Base-by-base conservation (phyloP, 2,329 filamentous ascomycete species). In the Penicillium sp. region DNA sequence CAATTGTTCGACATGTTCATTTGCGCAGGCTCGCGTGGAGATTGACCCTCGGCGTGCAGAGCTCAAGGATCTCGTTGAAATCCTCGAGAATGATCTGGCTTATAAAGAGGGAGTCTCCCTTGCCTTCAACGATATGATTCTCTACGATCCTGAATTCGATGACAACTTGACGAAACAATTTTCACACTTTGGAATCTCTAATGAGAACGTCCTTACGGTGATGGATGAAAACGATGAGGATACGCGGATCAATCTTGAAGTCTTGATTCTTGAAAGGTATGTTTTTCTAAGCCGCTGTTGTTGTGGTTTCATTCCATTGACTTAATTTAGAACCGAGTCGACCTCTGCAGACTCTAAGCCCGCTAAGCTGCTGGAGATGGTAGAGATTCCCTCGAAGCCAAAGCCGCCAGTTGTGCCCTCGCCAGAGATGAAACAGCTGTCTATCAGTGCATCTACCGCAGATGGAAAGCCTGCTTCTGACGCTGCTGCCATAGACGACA, bases 81-180 rank as follows among this genome's bases (percentile, higher is more conserved):
- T 96, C 40, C 76, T 97, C 43, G 85, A 84, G 59, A 62, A 77
- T 4, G 80, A 90, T 59, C 77, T 97, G 2, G 87, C 87, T 3
- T 97, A 94, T 67, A 85, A 86, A 5, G 86, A 92, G 54, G 92
- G 96, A 48, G 84, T 97, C 59, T 88, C 87, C 3, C 77, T 97
- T 54, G 88, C 83, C 67, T 91, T 84, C 53, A 87, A 91, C n/a
- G n/a, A n/a, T n/a, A n/a, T n/a, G n/a, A n/a, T n/a, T n/a, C n/a
- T n/a, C n/a, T 97, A 96, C 65, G 94, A 97, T 65, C 84, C 87
- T 0, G 94, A 97, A 52, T 85, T 96, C 66, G 90, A 90, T 4
- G 90, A 95, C 53, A 95, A 97, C 65, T 77, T 97, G 1, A 73
- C 79, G 1, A 95, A 91, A 77, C 92, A 88, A 56, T 81, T 99